Conservation (phyloP, 305 asterid genomes). For the Rubia peregrina region DNA sequence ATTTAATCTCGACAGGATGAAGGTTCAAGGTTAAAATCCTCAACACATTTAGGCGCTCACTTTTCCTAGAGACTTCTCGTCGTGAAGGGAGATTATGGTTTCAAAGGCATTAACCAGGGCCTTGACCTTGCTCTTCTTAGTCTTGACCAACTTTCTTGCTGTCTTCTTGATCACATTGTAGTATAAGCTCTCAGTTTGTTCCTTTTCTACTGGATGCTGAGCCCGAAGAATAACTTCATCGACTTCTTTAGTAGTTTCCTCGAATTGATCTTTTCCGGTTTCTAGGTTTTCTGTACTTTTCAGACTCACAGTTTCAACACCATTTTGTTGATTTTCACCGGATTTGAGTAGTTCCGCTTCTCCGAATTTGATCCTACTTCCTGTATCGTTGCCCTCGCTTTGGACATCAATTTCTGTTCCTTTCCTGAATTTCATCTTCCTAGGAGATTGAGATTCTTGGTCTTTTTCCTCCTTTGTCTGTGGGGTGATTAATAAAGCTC, state of each 20-base stretch:
- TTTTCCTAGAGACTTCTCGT: conserved; percentile 17
- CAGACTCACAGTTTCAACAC: conserved; percentile 8
- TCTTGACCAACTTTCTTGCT: conserved; percentile 23
- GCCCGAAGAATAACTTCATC: conserved; percentile 22
- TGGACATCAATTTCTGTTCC: conserved; percentile 20
- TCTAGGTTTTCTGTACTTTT: conserved; percentile 17
- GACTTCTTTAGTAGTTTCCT: conserved; percentile 3
- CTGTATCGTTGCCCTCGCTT: not conserved
- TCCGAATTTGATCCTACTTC: conserved; percentile 18
- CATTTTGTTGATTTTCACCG: conserved; percentile 8
- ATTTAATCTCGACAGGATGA: too few species aligned
- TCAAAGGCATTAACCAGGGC: conserved; percentile 58
- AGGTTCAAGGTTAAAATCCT: too few species aligned
- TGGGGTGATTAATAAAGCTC: not conserved
- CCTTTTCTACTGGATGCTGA: conserved; percentile 12
- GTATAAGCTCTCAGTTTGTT: conserved; percentile 17
- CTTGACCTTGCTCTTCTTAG: conserved; percentile 36
- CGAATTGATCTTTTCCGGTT: conserved; percentile 13
- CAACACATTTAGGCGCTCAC: not conserved
- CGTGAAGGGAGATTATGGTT: conserved; percentile 27
- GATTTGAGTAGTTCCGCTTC: conserved; percentile 7
- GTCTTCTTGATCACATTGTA: conserved; percentile 34
- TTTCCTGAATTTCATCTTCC: conserved; percentile 22
- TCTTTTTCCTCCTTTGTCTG: not conserved
- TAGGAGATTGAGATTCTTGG: conserved; percentile 8